Evolutionary conservation across 176 grass and related monocot species (phyloP).

Genomic region (Oropetium thomaeum): DNA sequence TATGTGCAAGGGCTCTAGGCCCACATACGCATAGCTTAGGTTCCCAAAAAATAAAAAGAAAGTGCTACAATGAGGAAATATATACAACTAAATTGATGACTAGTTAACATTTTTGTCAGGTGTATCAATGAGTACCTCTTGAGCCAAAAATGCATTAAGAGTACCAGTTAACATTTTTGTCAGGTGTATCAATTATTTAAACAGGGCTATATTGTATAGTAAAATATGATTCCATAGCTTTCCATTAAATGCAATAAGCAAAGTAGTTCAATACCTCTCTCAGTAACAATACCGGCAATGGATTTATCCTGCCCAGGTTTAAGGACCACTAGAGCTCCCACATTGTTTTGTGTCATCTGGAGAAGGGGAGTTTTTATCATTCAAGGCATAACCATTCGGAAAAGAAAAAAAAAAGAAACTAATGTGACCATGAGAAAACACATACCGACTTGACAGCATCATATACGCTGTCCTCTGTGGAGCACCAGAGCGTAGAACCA

Average conservation of each 20-base stretch:
- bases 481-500: conserved; percentile 98
- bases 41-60: no score
- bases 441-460: conserved; percentile 95
- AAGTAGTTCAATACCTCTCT: conserved; percentile 66
- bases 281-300: conserved; percentile 93
- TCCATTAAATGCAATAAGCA: conserved; percentile 1
- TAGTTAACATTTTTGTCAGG: not conserved
- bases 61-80: no score
- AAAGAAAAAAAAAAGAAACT: not conserved
- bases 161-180: not conserved
- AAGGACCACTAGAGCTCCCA: conserved; percentile 93
- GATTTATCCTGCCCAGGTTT: conserved; percentile 71
- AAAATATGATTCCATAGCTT: not conserved
- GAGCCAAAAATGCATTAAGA: not conserved
- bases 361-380: not conserved
- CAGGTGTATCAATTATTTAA: not conserved
- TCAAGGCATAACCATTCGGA: conserved; percentile 1
- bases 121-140: no score
- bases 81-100: no score
- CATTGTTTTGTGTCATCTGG: conserved; percentile 98
- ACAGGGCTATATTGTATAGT: not conserved
- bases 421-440: conserved; percentile 6
- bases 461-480: conserved; percentile 87
- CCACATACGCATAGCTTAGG: no score
- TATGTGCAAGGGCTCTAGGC: not conserved